Conservation (phyloP, 2,329 filamentous ascomycete species). For the Cryphonectria nitschkei region DNA sequence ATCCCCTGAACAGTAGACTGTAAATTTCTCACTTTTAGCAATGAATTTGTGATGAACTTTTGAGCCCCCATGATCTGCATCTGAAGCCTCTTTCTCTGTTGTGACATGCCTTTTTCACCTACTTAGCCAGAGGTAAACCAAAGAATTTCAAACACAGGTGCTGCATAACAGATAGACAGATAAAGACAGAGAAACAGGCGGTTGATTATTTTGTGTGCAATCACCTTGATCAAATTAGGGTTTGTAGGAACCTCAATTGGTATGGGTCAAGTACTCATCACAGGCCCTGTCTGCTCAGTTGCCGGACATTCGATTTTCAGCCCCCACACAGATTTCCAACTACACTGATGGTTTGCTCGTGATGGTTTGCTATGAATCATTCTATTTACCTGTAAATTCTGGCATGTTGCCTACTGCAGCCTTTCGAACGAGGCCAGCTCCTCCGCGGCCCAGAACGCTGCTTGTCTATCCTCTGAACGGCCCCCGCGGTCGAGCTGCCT, state of each 20-base stretch:
- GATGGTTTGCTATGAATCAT: not conserved
- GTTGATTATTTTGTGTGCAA: no score
- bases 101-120: not conserved
- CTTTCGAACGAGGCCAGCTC: not conserved
- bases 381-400: not conserved
- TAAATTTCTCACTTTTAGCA: not conserved
- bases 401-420: not conserved
- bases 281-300: not conserved
- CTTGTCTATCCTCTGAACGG: not conserved
- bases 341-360: not conserved
- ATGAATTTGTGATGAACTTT: not conserved
- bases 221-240: not conserved
- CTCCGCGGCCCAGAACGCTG: not conserved
- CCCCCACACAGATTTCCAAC: not conserved
- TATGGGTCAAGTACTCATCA: not conserved
- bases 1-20: not conserved
- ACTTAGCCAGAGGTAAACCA: not conserved
- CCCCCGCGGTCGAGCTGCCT: not conserved
- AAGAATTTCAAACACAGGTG: not conserved
- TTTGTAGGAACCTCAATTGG: not conserved
- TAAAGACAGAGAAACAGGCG: no score
- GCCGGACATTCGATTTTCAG: not conserved
- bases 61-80: no score
- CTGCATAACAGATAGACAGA: not conserved
- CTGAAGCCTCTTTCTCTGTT: not conserved